Evolutionary conservation across 2,329 filamentous ascomycete genomes (phyloP).

Genomic region (Pseudogymnoascus sp.): DNA sequence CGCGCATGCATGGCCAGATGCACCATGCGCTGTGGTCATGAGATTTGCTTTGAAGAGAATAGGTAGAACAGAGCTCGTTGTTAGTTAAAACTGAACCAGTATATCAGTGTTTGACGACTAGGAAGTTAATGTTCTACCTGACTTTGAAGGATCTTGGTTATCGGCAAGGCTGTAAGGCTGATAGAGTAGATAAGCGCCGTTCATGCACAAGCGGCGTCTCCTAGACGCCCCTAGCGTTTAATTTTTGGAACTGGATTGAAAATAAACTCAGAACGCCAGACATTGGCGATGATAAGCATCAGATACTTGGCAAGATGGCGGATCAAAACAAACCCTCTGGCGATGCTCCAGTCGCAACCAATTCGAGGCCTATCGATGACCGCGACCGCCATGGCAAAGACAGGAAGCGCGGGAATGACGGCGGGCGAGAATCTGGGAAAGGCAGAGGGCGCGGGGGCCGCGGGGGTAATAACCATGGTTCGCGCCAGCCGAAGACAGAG

Average conservation of each 20-base stretch:
- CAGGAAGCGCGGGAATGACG: conserved; percentile 18
- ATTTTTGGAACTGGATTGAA: conserved; percentile 4
- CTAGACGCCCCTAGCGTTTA: conserved; percentile 4
- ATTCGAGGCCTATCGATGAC: background rate
- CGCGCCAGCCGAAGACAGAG: conserved; percentile 56
- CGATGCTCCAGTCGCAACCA: background rate
- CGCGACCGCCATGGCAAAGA: conserved; percentile 15
- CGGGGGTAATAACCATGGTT: conserved; percentile 28
- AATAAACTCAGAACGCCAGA: background rate
- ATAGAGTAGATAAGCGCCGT: background rate
- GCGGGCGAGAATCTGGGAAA: conserved; percentile 37
- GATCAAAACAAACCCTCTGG: conserved; percentile 8
- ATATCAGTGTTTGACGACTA: background rate
- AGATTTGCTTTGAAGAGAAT: background rate
- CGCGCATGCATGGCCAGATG: background rate
- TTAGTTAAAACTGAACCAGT: background rate
- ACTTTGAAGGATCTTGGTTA: conserved; percentile 3
- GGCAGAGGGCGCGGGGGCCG: conserved; percentile 44
- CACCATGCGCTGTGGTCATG: background rate
- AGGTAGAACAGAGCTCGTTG: background rate
- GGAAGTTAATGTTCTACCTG: background rate
- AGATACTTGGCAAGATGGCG: background rate
- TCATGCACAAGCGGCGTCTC: background rate
- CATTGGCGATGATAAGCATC: background rate
- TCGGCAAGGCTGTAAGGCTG: conserved; percentile 8